Conservation (phyloP, 140 eudicot genomes). For the Senecio squalidus region DNA sequence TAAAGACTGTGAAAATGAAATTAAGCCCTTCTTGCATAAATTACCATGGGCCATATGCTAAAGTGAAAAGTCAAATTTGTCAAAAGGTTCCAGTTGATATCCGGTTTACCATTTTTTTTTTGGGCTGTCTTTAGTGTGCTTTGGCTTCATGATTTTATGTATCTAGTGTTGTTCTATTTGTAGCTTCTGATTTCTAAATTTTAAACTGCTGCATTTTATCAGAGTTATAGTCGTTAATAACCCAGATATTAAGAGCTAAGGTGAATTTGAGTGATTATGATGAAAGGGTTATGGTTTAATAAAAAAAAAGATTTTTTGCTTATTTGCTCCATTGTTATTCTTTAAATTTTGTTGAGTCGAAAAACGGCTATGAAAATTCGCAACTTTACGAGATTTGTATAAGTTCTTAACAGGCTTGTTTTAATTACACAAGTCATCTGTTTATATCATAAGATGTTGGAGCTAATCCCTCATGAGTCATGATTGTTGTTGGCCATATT, state of each 20-base stretch:
- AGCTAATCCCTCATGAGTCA: background rate
- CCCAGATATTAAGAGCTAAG: no score
- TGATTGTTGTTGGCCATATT: background rate
- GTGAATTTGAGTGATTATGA: no score
- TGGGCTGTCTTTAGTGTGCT: background rate
- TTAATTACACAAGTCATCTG: background rate
- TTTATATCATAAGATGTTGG: background rate
- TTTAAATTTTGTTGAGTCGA: no score
- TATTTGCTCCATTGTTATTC: no score
- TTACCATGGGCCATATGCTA: background rate
- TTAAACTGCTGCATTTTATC: background rate
- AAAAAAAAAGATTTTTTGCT: no score
- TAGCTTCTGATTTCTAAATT: background rate
- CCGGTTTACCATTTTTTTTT: background rate
- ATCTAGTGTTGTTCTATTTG: background rate
- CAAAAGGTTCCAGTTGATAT: no score
- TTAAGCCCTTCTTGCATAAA: background rate
- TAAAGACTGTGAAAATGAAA: background rate
- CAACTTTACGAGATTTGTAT: background rate
- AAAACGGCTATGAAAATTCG: no score
- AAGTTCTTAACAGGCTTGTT: background rate
- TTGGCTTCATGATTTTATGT: background rate
- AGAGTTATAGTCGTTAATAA: no score
- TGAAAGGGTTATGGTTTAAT: no score
- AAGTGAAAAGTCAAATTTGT: background rate